Base-by-base conservation (phyloP, 192 early-diverging fungal species). In the Phycomyces blakesleeanus region DNA sequence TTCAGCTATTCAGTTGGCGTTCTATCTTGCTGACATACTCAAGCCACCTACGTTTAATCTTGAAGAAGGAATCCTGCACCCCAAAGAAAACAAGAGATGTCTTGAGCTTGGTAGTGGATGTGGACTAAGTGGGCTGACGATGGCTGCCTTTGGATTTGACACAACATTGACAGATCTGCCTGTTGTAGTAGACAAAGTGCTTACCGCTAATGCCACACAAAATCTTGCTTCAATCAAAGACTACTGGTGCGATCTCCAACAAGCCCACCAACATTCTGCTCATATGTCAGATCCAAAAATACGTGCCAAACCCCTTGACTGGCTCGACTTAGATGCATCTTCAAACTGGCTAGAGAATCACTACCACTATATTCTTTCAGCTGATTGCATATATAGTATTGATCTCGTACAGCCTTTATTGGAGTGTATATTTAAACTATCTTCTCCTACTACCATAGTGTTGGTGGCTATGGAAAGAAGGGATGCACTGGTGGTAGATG, bases 101-200 rank as follows among this genome's bases (percentile, higher is more conserved):
- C 47, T 74, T 37, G 72, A 74, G 40, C 47, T 74, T 3, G 72
- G 72, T 12, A 70, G 68, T 29, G 72, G 72, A 5, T 74, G 72
- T 64, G 72, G 72, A 6, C 26, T 74, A 15, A 57, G 55, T 16
- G 72, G 68, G 3, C 37, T 74, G 16, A 50, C 56, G 9, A 70
- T 70, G 68, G 62, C 68, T 22, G 55, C 72, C 1, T 25, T 63
- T 3, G 72, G 72, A 9, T 69, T 64, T 21, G 58, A 70, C 18
- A 64, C 69, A 0, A 54, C 55, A 3, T 27, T 70, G 5, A 74
- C 72, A 0, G 72, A 74, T 65, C 29, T 74, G 24, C 44, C 27
- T 14, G 41, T 55, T 29, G 68, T 74, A n/a, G 51, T 70, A 7
- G 63, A 70, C 18, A 27, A 42, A 8, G 57, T 74, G 0, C 26